Percentiles rank a stretch among this genome's conserved stretches.
Evolutionary conservation across 2,329 filamentous ascomycete genomes (phyloP).

Genomic region (Macrophomina phaseolina): DNA sequence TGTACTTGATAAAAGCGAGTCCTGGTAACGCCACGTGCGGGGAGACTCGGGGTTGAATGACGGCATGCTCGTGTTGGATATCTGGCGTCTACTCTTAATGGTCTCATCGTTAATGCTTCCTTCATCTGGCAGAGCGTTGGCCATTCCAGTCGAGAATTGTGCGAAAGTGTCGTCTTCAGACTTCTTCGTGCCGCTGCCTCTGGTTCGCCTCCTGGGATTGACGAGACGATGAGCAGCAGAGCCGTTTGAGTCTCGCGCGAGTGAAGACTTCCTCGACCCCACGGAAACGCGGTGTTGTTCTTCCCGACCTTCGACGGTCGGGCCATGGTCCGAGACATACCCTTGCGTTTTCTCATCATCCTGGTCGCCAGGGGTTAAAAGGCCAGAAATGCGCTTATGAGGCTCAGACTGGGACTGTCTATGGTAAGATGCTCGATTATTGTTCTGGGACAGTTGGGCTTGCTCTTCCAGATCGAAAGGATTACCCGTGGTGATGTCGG

Average conservation of each 20-base stretch:
- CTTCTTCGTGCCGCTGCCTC: conserved; percentile 9
- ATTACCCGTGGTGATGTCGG: conserved; percentile 43
- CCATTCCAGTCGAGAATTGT: background rate
- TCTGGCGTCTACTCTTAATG: conserved; percentile 10
- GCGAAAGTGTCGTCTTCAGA: background rate
- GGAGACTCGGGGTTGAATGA: conserved; percentile 23
- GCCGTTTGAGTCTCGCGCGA: conserved; percentile 10
- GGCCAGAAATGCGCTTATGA: conserved; percentile 33
- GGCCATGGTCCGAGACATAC: conserved; percentile 38
- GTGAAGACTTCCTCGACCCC: conserved; percentile 19
- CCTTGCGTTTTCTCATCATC: conserved; percentile 39
- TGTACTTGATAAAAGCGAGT: conserved; percentile 7
- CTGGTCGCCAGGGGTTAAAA: conserved; percentile 44
- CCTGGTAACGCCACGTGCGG: conserved; percentile 13
- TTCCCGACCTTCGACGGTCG: conserved; percentile 22
- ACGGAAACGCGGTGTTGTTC: conserved; percentile 19
- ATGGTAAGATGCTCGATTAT: conserved; percentile 46
- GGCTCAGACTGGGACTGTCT: conserved; percentile 49
- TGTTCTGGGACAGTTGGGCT: conserved; percentile 44
- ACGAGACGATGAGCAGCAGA: conserved; percentile 17
- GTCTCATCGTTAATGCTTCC: conserved; percentile 9
- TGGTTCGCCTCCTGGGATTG: conserved; percentile 18
- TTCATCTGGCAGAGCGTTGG: conserved; percentile 3
- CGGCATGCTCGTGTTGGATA: conserved; percentile 9
- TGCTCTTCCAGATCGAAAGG: conserved; percentile 58